A percentile compares a stretch with the other conserved stretches of the same genome.
These are phyloP conservation scores for Coemansia sp. DNA, from an alignment of 192 early-diverging fungal species.

Conservation along the genomic window DNA sequence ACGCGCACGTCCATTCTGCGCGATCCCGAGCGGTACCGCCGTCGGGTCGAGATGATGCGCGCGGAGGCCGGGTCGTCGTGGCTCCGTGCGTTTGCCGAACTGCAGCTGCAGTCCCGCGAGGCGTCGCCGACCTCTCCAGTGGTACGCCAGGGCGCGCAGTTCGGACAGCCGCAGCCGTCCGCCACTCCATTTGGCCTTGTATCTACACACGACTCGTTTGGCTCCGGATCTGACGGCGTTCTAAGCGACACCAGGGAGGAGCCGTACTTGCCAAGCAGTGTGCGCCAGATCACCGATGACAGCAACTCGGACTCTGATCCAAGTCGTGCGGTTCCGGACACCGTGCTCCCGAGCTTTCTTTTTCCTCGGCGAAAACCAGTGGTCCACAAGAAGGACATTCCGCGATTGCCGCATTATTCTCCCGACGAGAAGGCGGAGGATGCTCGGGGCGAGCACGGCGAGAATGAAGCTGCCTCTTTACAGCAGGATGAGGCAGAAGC, in stretches of 20 bases:
- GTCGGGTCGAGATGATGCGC: slow-evolving; percentile 54
- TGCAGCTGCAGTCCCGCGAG: slow-evolving; percentile 29
- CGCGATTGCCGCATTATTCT: slow-evolving; percentile 39
- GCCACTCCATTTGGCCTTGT: neutral
- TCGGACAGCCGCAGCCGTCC: slow-evolving; percentile 9
- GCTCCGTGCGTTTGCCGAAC: slow-evolving; percentile 54
- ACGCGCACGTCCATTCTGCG: slow-evolving; percentile 12
- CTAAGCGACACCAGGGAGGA: neutral
- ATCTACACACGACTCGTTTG: neutral
- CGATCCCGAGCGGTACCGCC: slow-evolving; percentile 52
- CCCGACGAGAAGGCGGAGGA: neutral
- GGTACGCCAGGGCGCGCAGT: slow-evolving; percentile 16
- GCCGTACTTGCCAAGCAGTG: neutral
- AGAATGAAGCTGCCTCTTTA: neutral
- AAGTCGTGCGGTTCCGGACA: slow-evolving; percentile 9
- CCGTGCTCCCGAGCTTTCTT: slow-evolving; percentile 43
- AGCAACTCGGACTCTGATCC: neutral
- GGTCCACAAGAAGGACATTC: slow-evolving; percentile 21
- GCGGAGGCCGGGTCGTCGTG: slow-evolving; percentile 53
- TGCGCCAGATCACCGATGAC: neutral
- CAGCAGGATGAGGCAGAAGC: neutral
- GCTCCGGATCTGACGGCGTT: neutral
- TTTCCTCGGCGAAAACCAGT: slow-evolving; percentile 40
- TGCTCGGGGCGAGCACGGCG: neutral
- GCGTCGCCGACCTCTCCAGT: slow-evolving; percentile 10